phyloP scores from a whole-genome alignment of 164 flowering plant genomes.

The Dillenia turbinata region DNA sequence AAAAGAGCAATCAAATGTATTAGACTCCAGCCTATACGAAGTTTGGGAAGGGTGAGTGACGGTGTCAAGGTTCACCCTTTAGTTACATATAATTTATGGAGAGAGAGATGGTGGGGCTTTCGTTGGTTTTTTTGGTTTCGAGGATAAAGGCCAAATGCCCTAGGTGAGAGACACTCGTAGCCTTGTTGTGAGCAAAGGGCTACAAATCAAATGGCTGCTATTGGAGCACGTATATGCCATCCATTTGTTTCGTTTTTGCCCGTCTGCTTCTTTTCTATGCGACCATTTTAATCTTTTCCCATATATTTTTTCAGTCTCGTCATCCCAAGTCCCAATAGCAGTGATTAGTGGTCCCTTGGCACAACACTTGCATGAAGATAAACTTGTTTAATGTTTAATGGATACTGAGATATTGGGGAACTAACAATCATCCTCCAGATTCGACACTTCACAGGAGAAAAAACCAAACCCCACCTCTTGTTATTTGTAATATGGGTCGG shows the following conservation, averaged over 20 bases:
- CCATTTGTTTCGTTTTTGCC: constrained; percentile 42
- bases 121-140: constrained; percentile 13
- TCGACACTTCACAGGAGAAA: no score
- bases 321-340: neutral
- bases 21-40: no score
- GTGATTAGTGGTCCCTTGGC: constrained; percentile 19
- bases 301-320: neutral
- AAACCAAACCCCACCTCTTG: no score
- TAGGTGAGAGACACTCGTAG: constrained; percentile 17
- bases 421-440: no score
- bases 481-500: no score
- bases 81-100: no score
- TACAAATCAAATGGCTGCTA: constrained; percentile 56
- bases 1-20: no score
- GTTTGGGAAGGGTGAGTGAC: no score
- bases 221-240: constrained; percentile 46
- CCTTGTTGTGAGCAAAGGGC: constrained; percentile 37
- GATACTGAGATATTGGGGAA: no score
- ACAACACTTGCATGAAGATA: neutral
- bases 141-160: constrained; percentile 19
- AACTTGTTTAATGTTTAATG: no score
- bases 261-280: constrained; percentile 50
- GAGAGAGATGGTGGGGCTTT: constrained; percentile 14
- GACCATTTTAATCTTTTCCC: constrained; percentile 29
- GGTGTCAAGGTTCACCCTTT: no score